Conservation (phyloP, 2,329 filamentous ascomycete genomes). For the Alternaria brassicicola region DNA sequence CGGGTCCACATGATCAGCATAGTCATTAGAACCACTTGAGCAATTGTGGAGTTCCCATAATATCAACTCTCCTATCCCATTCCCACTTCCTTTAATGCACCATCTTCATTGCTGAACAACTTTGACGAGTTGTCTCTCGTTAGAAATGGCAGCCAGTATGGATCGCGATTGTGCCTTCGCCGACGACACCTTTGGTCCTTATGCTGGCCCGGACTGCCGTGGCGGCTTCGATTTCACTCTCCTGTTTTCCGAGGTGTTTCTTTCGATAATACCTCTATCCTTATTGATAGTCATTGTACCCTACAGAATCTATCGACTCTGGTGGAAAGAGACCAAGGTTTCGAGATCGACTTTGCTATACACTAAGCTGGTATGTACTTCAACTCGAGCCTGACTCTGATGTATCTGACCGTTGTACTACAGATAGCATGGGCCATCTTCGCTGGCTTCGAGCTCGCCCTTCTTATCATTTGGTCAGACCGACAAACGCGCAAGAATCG, state of each 20-base stretch:
- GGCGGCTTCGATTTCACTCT: slow-evolving; percentile 50
- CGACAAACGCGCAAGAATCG: slow-evolving; percentile 16
- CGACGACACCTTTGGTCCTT: slow-evolving; percentile 44
- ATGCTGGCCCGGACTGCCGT: slow-evolving; percentile 38
- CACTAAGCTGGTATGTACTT: slow-evolving; percentile 37
- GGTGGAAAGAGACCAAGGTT: slow-evolving; percentile 34
- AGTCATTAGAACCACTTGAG: slow-evolving; percentile 17
- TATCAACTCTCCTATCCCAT: slow-evolving; percentile 23
- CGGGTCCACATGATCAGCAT: slow-evolving; percentile 27
- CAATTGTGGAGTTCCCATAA: slow-evolving; percentile 18
- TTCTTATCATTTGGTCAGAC: slow-evolving; percentile 37
- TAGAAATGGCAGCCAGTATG: slow-evolving; percentile 31
- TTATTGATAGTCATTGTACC: slow-evolving; percentile 40
- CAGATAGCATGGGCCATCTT: slow-evolving; percentile 35
- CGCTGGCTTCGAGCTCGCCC: slow-evolving; percentile 36
- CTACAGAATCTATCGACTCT: slow-evolving; percentile 37
- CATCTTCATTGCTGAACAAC: slow-evolving; percentile 22
- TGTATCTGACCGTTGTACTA: background rate
- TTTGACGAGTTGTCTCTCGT: slow-evolving; percentile 22
- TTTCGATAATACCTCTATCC: slow-evolving; percentile 40
- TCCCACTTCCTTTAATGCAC: slow-evolving; percentile 28
- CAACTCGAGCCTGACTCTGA: background rate
- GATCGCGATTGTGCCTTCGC: slow-evolving; percentile 26
- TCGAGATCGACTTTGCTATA: slow-evolving; percentile 28
- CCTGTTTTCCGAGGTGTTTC: slow-evolving; percentile 45